These are phyloP conservation scores for peach (Prunus persica) DNA, from an alignment of 306 rosid genomes.

Conservation along the genomic window DNA sequence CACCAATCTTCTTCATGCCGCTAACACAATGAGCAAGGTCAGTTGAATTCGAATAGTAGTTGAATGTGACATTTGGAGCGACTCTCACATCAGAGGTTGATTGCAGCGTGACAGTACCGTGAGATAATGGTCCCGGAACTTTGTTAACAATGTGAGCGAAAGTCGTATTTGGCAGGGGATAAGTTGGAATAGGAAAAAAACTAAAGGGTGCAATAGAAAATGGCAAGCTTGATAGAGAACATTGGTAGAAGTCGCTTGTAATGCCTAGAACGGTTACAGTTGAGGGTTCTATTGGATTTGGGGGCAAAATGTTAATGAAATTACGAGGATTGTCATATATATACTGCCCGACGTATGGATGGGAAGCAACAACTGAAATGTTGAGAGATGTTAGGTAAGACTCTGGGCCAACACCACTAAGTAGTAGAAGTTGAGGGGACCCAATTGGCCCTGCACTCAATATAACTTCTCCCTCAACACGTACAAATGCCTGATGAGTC, in stretches of 20 bases:
- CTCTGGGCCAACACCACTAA: conserved; percentile 23
- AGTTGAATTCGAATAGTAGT: conserved; percentile 4
- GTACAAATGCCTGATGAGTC: conserved; percentile 15
- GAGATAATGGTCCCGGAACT: background rate
- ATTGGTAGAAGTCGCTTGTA: background rate
- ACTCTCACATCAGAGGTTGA: background rate
- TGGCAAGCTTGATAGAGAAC: background rate
- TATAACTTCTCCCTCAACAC: conserved; percentile 23
- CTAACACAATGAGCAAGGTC: conserved; percentile 19
- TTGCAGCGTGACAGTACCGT: background rate
- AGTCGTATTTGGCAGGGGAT: background rate
- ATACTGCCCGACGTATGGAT: conserved; percentile 22
- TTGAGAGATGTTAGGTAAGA: conserved; percentile 19
- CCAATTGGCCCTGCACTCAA: conserved; percentile 32
- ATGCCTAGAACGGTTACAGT: background rate
- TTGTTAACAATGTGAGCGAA: background rate
- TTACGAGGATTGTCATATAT: conserved; percentile 30
- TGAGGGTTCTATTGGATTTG: background rate
- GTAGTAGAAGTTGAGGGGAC: conserved; percentile 31
- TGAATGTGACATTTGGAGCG: conserved; percentile 3
- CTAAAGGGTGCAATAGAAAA: background rate
- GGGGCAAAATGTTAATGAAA: conserved; percentile 5
- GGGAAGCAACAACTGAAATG: conserved; percentile 8
- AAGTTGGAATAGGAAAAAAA: background rate
- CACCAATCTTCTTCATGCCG: background rate